phyloP scores from a whole-genome alignment of 306 rosid species.

The Bauhinia variegata region DNA sequence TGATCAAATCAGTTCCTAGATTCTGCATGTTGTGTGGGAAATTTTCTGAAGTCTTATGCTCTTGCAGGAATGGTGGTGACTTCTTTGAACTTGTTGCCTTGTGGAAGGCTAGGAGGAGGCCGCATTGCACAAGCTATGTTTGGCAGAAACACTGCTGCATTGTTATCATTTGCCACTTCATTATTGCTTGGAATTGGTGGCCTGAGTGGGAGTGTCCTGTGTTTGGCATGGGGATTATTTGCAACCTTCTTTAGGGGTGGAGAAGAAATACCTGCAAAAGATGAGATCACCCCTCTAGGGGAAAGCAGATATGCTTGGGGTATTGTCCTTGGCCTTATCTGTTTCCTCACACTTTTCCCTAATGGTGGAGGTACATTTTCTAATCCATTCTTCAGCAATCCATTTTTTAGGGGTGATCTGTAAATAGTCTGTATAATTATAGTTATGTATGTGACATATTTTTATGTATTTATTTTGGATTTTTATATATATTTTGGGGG shows the following conservation, averaged over 20 bases:
- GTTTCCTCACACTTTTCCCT: slow-evolving; percentile 89
- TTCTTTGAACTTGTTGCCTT: slow-evolving; percentile 81
- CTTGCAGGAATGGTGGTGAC: slow-evolving; percentile 95
- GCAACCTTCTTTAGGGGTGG: slow-evolving; percentile 92
- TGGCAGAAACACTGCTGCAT: slow-evolving; percentile 70
- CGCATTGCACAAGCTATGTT: slow-evolving; percentile 93
- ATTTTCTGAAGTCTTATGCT: background rate
- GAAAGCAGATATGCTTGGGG: slow-evolving; percentile 87
- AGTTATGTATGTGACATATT: background rate
- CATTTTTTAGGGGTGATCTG: slow-evolving; percentile 77
- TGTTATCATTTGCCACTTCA: slow-evolving; percentile 77
- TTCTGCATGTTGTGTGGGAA: background rate
- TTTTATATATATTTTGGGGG: no score
- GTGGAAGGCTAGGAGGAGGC: slow-evolving; percentile 94
- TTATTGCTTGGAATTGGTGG: slow-evolving; percentile 86
- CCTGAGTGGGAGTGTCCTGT: slow-evolving; percentile 86
- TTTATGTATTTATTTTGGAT: background rate
- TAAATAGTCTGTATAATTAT: slow-evolving; percentile 23
- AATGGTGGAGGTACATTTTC: slow-evolving; percentile 88
- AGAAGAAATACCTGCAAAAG: slow-evolving; percentile 86
- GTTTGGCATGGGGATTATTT: slow-evolving; percentile 94
- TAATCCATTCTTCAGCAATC: slow-evolving; percentile 64
- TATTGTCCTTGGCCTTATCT: slow-evolving; percentile 73
- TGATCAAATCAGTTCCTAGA: background rate
- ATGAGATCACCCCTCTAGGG: slow-evolving; percentile 79